Percentiles rank a stretch among this genome's conserved stretches.
Conservation (phyloP, 2,329 filamentous ascomycete genomes). For the Teratosphaeriaceae sp. region DNA sequence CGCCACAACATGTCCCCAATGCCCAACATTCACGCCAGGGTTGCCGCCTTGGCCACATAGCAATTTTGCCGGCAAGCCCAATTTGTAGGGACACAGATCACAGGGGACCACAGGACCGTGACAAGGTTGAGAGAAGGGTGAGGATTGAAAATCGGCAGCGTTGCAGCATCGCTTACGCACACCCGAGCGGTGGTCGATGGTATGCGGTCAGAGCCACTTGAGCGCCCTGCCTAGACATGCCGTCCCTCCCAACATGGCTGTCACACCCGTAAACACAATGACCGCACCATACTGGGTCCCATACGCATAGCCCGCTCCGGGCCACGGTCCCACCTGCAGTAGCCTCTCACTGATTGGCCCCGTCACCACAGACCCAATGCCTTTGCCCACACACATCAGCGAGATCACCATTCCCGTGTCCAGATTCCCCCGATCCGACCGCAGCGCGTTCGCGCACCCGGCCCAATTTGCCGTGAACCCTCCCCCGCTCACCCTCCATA, state of each 20-base stretch:
- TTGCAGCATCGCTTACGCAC: background rate
- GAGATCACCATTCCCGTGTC: conserved; percentile 46
- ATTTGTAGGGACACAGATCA: too few relatives aligned
- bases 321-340: conserved; percentile 16
- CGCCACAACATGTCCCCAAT: too few relatives aligned
- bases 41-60: too few relatives aligned
- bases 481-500: conserved; percentile 38
- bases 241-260: conserved; percentile 2
- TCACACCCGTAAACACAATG: conserved; percentile 6
- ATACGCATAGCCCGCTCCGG: conserved; percentile 4
- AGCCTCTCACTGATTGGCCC: conserved; percentile 46
- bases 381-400: conserved; percentile 44
- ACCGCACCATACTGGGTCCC: conserved; percentile 3
- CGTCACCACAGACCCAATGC: conserved; percentile 45
- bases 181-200: background rate
- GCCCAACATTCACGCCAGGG: too few relatives aligned
- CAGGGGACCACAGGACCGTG: too few relatives aligned
- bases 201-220: background rate
- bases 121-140: too few relatives aligned
- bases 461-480: conserved; percentile 33
- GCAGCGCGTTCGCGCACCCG: conserved; percentile 21
- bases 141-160: too few relatives aligned
- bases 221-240: conserved; percentile 4
- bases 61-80: too few relatives aligned
- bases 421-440: conserved; percentile 11